Conservation (phyloP, 345 rosid genomes). For the Brassica nigra region DNA sequence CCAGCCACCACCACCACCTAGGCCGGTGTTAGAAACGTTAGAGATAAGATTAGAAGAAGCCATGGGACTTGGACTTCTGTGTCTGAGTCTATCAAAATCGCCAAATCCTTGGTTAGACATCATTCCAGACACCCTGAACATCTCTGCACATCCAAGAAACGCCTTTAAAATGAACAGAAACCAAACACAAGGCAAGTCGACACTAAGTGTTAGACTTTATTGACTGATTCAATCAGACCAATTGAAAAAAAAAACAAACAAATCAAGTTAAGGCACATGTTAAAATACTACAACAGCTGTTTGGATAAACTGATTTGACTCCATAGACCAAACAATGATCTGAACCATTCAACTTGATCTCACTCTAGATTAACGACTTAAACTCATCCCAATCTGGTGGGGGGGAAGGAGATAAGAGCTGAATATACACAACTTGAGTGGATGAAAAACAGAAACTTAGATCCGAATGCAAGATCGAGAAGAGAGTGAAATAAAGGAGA, state of each 20-base stretch:
- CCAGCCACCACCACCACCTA: conserved; percentile 63
- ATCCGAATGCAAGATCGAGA: conserved; percentile 27
- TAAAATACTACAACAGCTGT: background rate
- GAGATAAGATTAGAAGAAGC: conserved; percentile 91
- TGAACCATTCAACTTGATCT: conserved; percentile 16
- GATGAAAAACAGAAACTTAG: background rate
- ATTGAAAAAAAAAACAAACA: no score
- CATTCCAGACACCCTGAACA: conserved; percentile 91
- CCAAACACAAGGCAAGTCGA: background rate
- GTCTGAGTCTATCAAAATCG: conserved; percentile 84
- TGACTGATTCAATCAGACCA: background rate
- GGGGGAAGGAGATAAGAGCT: background rate
- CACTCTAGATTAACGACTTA: background rate
- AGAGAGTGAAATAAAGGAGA: conserved; percentile 13
- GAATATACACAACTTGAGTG: conserved; percentile 3
- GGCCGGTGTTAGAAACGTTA: conserved; percentile 66
- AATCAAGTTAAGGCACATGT: background rate
- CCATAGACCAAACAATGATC: background rate
- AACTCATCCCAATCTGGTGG: conserved; percentile 24
- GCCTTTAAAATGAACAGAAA: background rate
- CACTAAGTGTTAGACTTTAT: no score
- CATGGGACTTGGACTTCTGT: conserved; percentile 98
- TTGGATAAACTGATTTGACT: background rate
- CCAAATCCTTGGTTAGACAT: conserved; percentile 91
- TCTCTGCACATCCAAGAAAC: conserved; percentile 56